Base-by-base conservation (phyloP, 2,329 filamentous ascomycete genomes). In the Lasiodiplodia citricola region DNA sequence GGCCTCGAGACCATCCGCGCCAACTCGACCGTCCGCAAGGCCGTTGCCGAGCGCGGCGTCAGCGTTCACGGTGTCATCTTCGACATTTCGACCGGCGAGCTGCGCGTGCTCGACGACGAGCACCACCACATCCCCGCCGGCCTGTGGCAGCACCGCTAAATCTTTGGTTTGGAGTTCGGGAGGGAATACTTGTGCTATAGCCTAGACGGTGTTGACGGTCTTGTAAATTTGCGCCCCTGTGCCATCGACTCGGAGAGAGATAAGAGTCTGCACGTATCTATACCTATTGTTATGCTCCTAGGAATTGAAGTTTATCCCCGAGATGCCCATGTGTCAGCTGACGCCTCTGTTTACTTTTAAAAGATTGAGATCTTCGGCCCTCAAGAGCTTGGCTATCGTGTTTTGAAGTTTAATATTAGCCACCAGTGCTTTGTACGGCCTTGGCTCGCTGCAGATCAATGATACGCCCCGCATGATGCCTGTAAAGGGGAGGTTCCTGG, bases 11-110 rank as follows among this genome's bases (percentile, higher is more conserved):
- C 88, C 23, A 80, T 96, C 68, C 87, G 90, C 83, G 85, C 88
- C 76, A 94, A 93, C 79, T 83, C 85, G 62, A 86, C 87, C 28
- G 86, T 96, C 37, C 85, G 89, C 74, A 90, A 92, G 70, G 92
- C 91, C 31, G 87, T 94, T 70, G 79, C 83, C 71, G 89, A 93
- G 74, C 84, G 91, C 35, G 91, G 90, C 1, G 80, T 97, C 52
- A 83, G 90, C 79, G 86, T 96, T 6, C 92, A 96, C 78, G 93
- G 92, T n/a, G 84, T 90, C 66, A 83, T 96, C 16, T 95, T 92
- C 77, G 90, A 96, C 74, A 83, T 90, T 69, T 21, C 56, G 44
- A 62, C 66, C 18, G 55, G 66, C 35, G 66, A 67, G 55, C 66
- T 67, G 25, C 44, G 47, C 13, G 56, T 67, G 16, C 44, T 67